These are phyloP conservation scores for Psophocarpus tetragonolobus DNA, from an alignment of 306 rosid species.

Conservation along the genomic window DNA sequence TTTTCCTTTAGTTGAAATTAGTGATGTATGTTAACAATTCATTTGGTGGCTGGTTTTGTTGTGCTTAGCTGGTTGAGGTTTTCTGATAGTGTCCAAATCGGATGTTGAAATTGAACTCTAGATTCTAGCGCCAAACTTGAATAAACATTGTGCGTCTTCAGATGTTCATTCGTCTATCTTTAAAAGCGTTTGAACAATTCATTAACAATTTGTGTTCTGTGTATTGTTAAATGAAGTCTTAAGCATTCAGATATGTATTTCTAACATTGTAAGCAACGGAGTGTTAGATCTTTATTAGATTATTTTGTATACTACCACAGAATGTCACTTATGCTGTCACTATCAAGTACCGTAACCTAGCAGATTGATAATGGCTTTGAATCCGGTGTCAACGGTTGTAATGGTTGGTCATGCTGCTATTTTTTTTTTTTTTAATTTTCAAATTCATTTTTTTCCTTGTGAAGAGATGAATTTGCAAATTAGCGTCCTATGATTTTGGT, in stretches of 20 bases:
- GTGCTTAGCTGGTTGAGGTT: conserved; percentile 28
- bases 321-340: background rate
- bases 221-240: background rate
- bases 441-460: background rate
- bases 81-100: conserved; percentile 28
- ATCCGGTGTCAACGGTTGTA: background rate
- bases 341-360: conserved; percentile 5
- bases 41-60: conserved; percentile 7
- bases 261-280: conserved; percentile 17
- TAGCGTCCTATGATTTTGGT: conserved; percentile 6
- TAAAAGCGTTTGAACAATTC: background rate
- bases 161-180: conserved; percentile 12
- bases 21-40: conserved; percentile 26
- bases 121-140: background rate
- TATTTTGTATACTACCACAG: conserved; percentile 1
- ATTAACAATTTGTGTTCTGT: background rate
- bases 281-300: background rate
- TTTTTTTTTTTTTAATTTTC: too few relatives aligned
- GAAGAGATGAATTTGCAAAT: background rate
- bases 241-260: conserved; percentile 3
- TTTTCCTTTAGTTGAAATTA: conserved; percentile 14
- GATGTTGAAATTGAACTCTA: conserved; percentile 27
- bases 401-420: background rate
- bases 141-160: conserved; percentile 3
- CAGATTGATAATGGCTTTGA: background rate